These are phyloP conservation scores for Pseudogymnoascus verrucosus DNA, from an alignment of 2,329 filamentous ascomycete species.

Conservation along the genomic window DNA sequence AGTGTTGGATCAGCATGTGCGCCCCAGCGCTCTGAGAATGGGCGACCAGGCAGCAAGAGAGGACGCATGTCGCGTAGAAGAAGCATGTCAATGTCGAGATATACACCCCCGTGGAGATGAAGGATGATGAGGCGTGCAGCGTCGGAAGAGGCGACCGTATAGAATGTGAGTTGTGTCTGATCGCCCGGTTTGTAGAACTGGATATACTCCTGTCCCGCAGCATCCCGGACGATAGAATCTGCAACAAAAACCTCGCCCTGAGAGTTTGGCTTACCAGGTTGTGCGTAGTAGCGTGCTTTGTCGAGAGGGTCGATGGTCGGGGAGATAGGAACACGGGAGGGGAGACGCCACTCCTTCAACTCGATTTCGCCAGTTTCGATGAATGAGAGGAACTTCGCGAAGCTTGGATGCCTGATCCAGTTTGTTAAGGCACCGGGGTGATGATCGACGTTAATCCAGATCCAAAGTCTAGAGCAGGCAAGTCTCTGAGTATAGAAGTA, in stretches of 20 bases:
- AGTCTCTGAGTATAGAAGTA: background rate
- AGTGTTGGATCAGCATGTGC: background rate
- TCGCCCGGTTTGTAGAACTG: background rate
- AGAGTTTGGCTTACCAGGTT: background rate
- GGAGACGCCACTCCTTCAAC: background rate
- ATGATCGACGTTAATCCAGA: background rate
- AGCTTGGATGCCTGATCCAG: background rate
- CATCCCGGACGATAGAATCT: background rate
- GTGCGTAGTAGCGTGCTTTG: background rate
- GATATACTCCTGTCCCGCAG: background rate
- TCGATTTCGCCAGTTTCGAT: background rate
- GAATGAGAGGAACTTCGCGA: conserved; percentile 1
- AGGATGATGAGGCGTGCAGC: conserved; percentile 3
- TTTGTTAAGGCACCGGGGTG: background rate
- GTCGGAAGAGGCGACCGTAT: background rate
- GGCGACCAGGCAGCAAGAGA: background rate
- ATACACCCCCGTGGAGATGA: background rate
- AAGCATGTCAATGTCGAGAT: background rate
- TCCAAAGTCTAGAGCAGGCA: background rate
- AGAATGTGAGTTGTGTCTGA: background rate
- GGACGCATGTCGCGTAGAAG: conserved; percentile 1
- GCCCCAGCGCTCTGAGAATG: background rate
- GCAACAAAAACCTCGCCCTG: background rate
- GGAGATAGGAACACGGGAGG: background rate
- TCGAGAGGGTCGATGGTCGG: background rate